Base-by-base conservation (phyloP, 106 monocot genomes). In the Narthecium ossifragum region DNA sequence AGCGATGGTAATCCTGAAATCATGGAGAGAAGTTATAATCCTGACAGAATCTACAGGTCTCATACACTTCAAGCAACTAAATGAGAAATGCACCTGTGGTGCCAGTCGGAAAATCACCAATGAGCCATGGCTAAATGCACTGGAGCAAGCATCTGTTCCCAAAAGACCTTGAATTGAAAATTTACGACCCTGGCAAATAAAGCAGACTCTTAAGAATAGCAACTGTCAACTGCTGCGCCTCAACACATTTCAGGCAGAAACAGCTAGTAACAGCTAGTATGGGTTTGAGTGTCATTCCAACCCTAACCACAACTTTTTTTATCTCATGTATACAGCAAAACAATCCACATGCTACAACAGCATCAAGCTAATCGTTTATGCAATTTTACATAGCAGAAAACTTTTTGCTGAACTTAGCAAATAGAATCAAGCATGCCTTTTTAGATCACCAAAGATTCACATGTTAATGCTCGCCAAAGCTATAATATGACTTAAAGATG, bases 1-100 rank as follows among this genome's bases (percentile, higher is more conserved):
- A 87, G 38, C 86, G 78, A 69, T 87, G 86, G 66, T 87, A 87
- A 82, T 87, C 86, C 86, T 87, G 64, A 12, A 48, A 54, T n/a
- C 24, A 55, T 32, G 21, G 18, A 30, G 25, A 50, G 20, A 14
- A 58, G 32, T 62, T 14, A 31, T 31, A 23, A 17, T 28, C 11
- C 30, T 15, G 11, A 30, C 11, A 61, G 12, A 13, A 28, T 46
- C 45, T 39, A 17, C 24, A 17, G 12, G 12, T 55, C 31, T 10
- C 25, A 31, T 8, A 29, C 32, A 31, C n/a, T n/a, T n/a, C n/a
- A 29, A 11, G 11, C 9, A 72, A 38, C 28, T 45, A 66, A 18
- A 64, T 6, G 26, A 29, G 17, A 17, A 36, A 34, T 22, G 34
- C 32, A 87, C 86, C 78, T 87, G 86, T 39, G 86, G 86, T 17